Conservation (phyloP, 352 stramenopile genomes). For the Phytopythium litorale region DNA sequence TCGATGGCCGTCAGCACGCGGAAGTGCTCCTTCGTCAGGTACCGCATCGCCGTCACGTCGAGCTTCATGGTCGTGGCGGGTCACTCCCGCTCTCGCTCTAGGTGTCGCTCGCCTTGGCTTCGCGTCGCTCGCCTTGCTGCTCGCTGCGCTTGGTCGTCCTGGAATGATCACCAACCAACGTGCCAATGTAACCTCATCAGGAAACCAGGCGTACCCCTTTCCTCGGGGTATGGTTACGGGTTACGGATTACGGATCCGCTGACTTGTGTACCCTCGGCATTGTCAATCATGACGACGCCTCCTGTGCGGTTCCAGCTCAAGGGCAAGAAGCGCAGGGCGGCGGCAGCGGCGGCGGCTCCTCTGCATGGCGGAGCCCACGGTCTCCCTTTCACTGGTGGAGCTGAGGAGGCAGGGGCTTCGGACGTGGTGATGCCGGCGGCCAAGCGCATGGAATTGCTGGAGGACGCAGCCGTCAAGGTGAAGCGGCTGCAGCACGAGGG, state of each 20-base stretch:
- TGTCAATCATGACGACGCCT: too few relatives aligned
- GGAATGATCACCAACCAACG: constrained; percentile 5
- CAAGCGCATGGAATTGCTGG: constrained; percentile 35
- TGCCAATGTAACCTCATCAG: neutral
- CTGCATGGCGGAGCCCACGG: neutral
- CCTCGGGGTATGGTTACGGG: neutral
- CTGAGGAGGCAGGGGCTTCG: neutral
- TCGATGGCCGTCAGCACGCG: constrained; percentile 98
- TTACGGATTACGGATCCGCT: neutral
- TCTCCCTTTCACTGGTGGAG: constrained; percentile 11
- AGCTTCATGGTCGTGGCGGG: constrained; percentile 77
- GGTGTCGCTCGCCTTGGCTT: neutral
- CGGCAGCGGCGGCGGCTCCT: constrained; percentile 1
- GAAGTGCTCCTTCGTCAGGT: constrained; percentile 96
- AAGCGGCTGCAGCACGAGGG: constrained; percentile 72
- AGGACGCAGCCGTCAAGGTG: constrained; percentile 50
- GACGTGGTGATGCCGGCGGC: neutral
- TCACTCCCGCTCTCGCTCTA: too few relatives aligned
- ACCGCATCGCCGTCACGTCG: constrained; percentile 92
- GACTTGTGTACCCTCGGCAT: too few relatives aligned
- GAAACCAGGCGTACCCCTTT: neutral
- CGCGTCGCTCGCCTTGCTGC: neutral
- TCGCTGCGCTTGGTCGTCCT: neutral
- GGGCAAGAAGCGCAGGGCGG: constrained; percentile 30
- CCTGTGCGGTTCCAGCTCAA: constrained; percentile 26